Evolutionary conservation across 208 protist species (phyloP), one percentile per base, ranked within the genome.

Genomic region (Phytomonas francai): DNA sequence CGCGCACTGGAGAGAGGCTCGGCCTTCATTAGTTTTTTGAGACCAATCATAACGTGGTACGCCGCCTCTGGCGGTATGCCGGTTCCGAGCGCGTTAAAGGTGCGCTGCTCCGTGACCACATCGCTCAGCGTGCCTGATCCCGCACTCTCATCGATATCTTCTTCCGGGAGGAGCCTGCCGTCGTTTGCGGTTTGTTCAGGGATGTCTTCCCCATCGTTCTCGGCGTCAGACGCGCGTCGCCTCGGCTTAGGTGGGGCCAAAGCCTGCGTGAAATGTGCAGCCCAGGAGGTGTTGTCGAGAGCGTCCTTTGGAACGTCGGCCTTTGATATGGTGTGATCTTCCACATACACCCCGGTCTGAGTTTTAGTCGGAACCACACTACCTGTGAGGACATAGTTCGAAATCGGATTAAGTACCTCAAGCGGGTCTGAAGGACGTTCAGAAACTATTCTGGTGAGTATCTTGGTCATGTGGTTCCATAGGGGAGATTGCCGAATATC

Each of bases 401-500:
- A 96, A 28, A 82, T 83, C 6, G 88, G 78, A 16, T 73, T 74
- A 28, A 96, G 67, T 8, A 84, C 78, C 61, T 94, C 86, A 36
- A 94, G 68, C 27, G 85, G 77, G 67, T 84, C 75, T 39, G 65
- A 64, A 27, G 91, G 91, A 8, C 81, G 80, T 76, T 94, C 85
- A 39, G 80, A 78, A 14, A 93, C 69, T 58, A 96, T 77, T 28
- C 90, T 76, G 32, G 88, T 77, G 28, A 96, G 74, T 27, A 91
- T 81, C 57, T 86, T 72, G 57, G 79, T 81, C 86, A 96, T 85
- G 85, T 96, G 91, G 25, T 87, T 65, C 88, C 91, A 96, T 68
- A 94, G 42, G 1, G 91, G 83, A 32, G 91, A 88, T 64, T 81
- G 72, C 12, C 79, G 73, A 45, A 96, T 84, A 32, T 82, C 71